These are phyloP conservation scores for Solanum virginianum DNA, from an alignment of 257 asterid species.

Conservation along the genomic window DNA sequence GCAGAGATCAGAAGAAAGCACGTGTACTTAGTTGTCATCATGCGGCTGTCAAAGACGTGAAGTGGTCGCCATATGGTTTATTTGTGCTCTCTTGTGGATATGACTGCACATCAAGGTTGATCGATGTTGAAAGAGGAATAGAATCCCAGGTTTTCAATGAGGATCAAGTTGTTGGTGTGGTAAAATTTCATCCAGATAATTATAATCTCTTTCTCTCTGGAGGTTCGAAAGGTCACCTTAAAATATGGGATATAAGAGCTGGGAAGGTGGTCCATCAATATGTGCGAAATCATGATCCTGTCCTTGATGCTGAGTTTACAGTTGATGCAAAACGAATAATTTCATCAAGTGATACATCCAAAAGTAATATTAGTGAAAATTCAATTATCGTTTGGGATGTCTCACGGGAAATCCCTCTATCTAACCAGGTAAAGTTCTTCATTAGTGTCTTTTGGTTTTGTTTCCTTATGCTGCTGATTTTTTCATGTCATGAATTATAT, in stretches of 20 bases:
- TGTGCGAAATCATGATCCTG: conserved; percentile 60
- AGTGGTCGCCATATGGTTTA: conserved; percentile 75
- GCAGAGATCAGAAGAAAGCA: conserved; percentile 48
- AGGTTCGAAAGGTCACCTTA: conserved; percentile 78
- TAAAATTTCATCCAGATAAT: conserved; percentile 62
- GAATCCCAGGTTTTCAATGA: conserved; percentile 62
- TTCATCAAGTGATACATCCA: conserved; percentile 74
- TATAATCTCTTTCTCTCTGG: conserved; percentile 73
- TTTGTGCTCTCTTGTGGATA: conserved; percentile 85
- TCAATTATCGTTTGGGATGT: conserved; percentile 88
- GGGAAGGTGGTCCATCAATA: conserved; percentile 65
- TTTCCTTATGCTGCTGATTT: not conserved
- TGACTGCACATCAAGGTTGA: conserved; percentile 75
- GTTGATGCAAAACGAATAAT: conserved; percentile 58
- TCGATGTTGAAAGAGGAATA: conserved; percentile 62
- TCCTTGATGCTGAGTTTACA: conserved; percentile 79
- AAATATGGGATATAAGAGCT: conserved; percentile 74
- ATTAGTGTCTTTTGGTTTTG: not conserved
- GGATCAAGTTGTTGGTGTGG: conserved; percentile 72
- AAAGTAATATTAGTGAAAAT: conserved; percentile 76
- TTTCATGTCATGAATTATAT: not conserved
- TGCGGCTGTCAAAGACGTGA: conserved; percentile 82
- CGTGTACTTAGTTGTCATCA: conserved; percentile 37
- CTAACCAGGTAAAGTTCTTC: conserved; percentile 58
- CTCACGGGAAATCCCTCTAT: conserved; percentile 67